Conservation (phyloP, 768 basidiomycete genomes). For the Cytidiella melzeri region DNA sequence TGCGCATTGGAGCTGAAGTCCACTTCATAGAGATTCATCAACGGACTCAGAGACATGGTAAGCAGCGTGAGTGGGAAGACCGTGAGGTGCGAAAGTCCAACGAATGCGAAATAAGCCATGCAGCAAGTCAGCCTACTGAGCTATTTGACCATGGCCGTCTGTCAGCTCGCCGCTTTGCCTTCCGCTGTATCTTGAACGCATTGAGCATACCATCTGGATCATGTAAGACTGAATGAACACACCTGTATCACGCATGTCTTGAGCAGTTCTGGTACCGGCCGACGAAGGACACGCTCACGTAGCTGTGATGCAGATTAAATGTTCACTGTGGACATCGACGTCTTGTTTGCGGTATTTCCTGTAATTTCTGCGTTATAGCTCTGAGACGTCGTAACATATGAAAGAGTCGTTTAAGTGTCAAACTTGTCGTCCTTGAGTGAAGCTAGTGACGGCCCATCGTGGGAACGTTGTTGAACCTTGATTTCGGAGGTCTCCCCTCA, state of each 20-base stretch:
- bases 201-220: neutral
- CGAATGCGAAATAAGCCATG: neutral
- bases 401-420: neutral
- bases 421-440: neutral
- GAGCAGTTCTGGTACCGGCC: neutral
- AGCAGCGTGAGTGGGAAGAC: neutral
- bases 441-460: neutral
- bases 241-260: neutral
- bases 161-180: too few relatives aligned
- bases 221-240: neutral
- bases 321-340: neutral
- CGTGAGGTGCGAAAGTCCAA: neutral
- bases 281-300: neutral
- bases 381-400: neutral
- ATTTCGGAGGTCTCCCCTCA: neutral
- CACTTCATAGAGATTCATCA: conserved; percentile 4
- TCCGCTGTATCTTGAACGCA: too few relatives aligned
- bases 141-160: neutral
- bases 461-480: neutral
- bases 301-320: neutral
- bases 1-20: conserved; percentile 27
- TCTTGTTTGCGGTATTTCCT: neutral
- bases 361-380: neutral
- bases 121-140: neutral
- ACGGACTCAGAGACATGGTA: conserved; percentile 1